Conservation (phyloP, 768 basidiomycete genomes). For the Pleurotus sapidus region DNA sequence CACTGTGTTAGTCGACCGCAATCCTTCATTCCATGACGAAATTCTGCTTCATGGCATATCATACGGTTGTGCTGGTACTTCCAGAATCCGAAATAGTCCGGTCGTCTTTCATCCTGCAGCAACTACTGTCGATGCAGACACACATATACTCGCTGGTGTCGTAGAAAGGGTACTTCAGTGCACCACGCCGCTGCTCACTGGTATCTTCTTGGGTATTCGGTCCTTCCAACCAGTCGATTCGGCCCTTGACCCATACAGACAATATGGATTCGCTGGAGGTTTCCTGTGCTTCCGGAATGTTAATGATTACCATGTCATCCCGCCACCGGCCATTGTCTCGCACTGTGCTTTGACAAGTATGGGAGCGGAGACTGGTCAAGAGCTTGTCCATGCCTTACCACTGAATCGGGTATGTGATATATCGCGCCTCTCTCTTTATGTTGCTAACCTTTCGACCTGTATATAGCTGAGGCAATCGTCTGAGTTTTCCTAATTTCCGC, state of each 20-base stretch:
- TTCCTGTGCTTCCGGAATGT: slow-evolving; percentile 7
- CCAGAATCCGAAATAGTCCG: slow-evolving; percentile 8
- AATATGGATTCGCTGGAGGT: slow-evolving; percentile 12
- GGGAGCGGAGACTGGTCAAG: neutral
- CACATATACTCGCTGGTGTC: neutral
- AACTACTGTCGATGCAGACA: neutral
- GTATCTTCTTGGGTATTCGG: slow-evolving; percentile 8
- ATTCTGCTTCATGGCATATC: slow-evolving; percentile 10
- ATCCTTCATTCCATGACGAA: neutral
- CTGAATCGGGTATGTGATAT: neutral
- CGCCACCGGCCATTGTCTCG: slow-evolving; percentile 8
- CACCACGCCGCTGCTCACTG: neutral
- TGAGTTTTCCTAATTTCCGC: no score
- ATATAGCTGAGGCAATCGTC: no score
- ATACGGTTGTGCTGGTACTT: slow-evolving; percentile 9
- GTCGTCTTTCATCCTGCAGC: slow-evolving; percentile 9
- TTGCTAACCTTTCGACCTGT: no score
- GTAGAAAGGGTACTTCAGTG: slow-evolving; percentile 8
- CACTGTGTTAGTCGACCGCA: neutral
- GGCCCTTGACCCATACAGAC: slow-evolving; percentile 12
- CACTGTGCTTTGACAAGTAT: slow-evolving; percentile 11
- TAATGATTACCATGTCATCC: neutral
- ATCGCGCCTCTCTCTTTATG: no score
- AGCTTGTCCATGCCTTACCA: neutral
- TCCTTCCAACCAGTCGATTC: neutral